Base-by-base conservation (phyloP, 305 asterid species). In the Fraxinus sp. region DNA sequence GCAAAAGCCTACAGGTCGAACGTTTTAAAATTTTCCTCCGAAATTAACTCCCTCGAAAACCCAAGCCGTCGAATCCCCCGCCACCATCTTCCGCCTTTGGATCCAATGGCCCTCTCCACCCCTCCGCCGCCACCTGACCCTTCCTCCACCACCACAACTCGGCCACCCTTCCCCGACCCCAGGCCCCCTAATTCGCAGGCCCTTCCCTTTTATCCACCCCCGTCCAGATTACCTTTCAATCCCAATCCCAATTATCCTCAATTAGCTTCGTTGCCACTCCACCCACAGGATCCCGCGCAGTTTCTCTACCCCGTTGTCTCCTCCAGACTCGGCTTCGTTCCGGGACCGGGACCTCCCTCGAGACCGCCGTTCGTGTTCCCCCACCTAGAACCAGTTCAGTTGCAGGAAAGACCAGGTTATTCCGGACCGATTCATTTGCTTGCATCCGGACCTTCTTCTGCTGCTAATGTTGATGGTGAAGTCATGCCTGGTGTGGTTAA, bases 281-380 rank as follows among this genome's bases (percentile, higher is more conserved):
- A 83, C 74, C 85, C 88, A 5, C 89, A 82, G 73, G 91, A 90
- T 78, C 88, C 91, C 0, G 75, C 90, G 24, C 89, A 85, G 77
- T 81, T 90, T 87, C 92, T 89, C 55, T 90, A 92, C 80, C 97
- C 95, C 0, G 85, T 91, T 8, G 90, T 93, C 72, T 87, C 94
- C 36, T 90, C 95, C 36, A 95, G 93, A 11, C 90, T 92, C 1
- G 93, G 94, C 0, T 88, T 84, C 79, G 79, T 92, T 77, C 52
- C 90, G 20, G 84, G 90, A 24, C 88, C 92, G 64, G 83, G 89
- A 13, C 83, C 86, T 76, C 57, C 87, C 26, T 72, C 86, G 37
- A 81, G 92, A 36, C 92, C 95, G 35, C 87, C 89, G n/a, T 87
- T 85, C 75, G 89, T 89, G 86, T 79, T 88, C 77, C 89, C 93